A percentile compares a stretch with the other conserved stretches of the same genome.
These are phyloP conservation scores for Saitozyma podzolica DNA, from an alignment of 768 basidiomycete genomes.

Conservation along the genomic window DNA sequence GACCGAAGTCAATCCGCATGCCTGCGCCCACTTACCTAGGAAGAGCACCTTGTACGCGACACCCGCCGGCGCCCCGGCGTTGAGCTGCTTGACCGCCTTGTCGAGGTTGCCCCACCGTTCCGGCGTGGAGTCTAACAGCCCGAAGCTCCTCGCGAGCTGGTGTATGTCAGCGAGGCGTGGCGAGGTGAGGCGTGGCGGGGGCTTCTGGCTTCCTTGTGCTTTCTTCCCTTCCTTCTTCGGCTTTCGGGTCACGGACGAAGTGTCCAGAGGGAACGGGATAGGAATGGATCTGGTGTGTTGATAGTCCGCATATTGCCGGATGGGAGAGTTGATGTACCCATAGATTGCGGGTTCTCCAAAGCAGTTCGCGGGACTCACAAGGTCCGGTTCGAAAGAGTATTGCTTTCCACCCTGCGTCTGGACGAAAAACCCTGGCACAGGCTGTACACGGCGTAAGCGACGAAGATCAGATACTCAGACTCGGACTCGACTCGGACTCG, in stretches of 20 bases:
- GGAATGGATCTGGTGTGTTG: too few species aligned
- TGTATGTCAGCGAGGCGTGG: too few species aligned
- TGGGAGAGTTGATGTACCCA: too few species aligned
- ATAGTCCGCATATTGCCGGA: too few species aligned
- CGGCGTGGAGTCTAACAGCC: conserved; percentile 35
- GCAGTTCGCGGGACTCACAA: conserved; percentile 3
- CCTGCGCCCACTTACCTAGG: conserved; percentile 24
- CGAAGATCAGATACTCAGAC: conserved; percentile 5
- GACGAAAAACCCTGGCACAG: conserved; percentile 2
- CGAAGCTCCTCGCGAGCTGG: conserved; percentile 39
- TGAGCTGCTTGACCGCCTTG: conserved; percentile 21
- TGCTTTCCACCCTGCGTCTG: neutral
- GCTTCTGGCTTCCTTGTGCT: too few species aligned
- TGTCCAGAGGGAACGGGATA: too few species aligned
- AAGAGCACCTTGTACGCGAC: conserved; percentile 50
- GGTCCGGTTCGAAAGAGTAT: conserved; percentile 4
- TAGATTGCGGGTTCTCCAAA: too few species aligned
- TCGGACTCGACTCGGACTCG: too few species aligned
- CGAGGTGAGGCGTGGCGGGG: too few species aligned
- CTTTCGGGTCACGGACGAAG: too few species aligned
- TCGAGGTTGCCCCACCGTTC: conserved; percentile 44
- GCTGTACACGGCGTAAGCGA: neutral
- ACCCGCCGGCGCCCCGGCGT: conserved; percentile 31
- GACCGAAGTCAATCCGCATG: too few species aligned
- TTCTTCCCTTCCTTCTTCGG: too few species aligned